Evolutionary conservation across 192 early-diverging fungal genomes (phyloP).

Genomic region (Glomus cerebriforme): DNA sequence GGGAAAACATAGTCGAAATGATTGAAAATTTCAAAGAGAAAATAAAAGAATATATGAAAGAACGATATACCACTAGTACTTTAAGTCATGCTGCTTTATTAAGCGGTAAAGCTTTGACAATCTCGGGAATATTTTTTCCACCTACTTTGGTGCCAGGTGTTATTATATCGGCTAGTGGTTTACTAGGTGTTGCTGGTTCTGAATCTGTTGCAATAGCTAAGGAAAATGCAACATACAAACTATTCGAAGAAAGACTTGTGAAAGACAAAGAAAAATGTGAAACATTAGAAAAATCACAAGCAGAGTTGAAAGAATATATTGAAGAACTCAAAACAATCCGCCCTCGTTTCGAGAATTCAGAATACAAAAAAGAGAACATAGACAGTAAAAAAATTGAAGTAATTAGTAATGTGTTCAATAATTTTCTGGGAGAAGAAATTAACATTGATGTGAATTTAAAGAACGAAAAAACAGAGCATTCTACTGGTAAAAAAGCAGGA

Average conservation of each 20-base stretch:
- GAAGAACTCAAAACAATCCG: background rate
- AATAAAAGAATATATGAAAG: constrained; percentile 4
- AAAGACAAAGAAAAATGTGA: constrained; percentile 2
- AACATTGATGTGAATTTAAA: background rate
- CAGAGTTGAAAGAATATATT: background rate
- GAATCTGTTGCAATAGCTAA: background rate
- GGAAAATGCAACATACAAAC: constrained; percentile 2
- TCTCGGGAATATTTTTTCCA: constrained; percentile 16
- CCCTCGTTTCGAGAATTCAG: background rate
- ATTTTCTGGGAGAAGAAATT: background rate
- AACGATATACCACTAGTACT: background rate
- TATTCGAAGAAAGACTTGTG: background rate
- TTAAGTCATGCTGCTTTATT: constrained; percentile 1
- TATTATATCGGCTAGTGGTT: background rate
- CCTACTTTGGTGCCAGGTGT: background rate
- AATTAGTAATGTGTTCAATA: background rate
- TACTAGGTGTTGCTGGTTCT: background rate
- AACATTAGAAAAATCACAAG: background rate
- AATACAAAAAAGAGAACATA: background rate
- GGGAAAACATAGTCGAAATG: background rate
- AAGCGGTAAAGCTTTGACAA: background rate
- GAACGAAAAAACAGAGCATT: background rate
- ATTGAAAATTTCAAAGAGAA: background rate
- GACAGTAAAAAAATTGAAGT: background rate
- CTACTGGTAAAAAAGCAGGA: background rate